A percentile compares a stretch with the other conserved stretches of the same genome.
Conservation (phyloP, 352 stramenopile species). For the Aphanomyces astaci region DNA sequence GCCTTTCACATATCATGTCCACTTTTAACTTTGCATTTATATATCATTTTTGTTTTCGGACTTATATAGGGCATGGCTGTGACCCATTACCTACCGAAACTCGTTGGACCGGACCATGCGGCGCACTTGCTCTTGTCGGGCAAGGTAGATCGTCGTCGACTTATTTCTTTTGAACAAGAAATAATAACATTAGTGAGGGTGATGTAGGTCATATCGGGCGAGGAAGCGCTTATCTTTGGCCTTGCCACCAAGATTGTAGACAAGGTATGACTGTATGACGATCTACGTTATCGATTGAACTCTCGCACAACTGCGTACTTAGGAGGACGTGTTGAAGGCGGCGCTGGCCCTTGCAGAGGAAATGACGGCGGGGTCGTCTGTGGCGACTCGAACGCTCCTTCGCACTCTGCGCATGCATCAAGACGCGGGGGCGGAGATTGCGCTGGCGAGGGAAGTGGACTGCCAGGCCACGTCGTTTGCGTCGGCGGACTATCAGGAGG, state of each 20-base stretch:
- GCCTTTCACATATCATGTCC: no score
- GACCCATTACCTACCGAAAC: conserved; percentile 65
- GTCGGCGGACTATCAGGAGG: conserved; percentile 66
- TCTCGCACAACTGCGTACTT: not conserved
- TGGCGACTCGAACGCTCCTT: conserved; percentile 59
- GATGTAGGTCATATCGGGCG: conserved; percentile 46
- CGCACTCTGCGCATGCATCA: conserved; percentile 51
- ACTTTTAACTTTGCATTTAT: no score
- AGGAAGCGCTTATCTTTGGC: conserved; percentile 42
- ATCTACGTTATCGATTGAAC: no score
- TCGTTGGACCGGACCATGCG: conserved; percentile 50
- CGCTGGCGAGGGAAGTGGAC: conserved; percentile 68
- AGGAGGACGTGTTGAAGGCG: conserved; percentile 39
- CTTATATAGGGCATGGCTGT: conserved; percentile 62
- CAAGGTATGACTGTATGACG: no score
- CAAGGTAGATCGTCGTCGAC: no score
- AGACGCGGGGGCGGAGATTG: conserved; percentile 52
- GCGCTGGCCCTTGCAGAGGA: conserved; percentile 46
- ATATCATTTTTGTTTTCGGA: not conserved
- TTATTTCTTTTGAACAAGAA: no score
- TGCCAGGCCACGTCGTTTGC: conserved; percentile 78
- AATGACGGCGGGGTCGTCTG: conserved; percentile 51
- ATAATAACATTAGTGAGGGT: no score
- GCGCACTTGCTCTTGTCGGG: conserved; percentile 70
- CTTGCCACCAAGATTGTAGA: conserved; percentile 46